These are phyloP conservation scores for Vararia minispora DNA, from an alignment of 768 basidiomycete genomes.

Conservation along the genomic window DNA sequence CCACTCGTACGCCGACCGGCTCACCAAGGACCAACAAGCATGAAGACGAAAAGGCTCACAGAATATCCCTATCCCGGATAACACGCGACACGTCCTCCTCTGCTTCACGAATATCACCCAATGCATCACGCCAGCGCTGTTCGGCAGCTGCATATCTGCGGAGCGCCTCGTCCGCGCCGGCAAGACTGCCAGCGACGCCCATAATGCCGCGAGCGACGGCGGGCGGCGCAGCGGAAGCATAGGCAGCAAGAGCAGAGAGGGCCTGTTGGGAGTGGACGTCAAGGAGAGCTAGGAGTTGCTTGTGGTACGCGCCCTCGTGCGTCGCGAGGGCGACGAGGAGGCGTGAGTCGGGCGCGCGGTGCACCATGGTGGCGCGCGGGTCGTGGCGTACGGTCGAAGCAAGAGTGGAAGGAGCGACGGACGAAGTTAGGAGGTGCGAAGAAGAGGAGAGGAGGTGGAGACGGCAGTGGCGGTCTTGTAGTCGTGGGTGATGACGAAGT, in stretches of 20 bases:
- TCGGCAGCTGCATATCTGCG: constrained; percentile 46
- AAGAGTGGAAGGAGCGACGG: neutral
- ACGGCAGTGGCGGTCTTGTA: no score
- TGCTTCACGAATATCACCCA: constrained; percentile 47
- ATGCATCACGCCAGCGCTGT: constrained; percentile 53
- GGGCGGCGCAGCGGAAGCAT: constrained; percentile 55
- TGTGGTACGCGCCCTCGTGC: constrained; percentile 63
- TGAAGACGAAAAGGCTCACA: constrained; percentile 33
- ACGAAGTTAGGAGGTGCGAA: neutral
- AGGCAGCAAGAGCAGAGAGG: constrained; percentile 57
- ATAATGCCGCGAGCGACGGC: constrained; percentile 39
- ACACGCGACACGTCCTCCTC: constrained; percentile 68
- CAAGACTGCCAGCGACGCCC: constrained; percentile 45
- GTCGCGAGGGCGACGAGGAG: constrained; percentile 56
- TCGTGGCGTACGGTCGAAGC: neutral
- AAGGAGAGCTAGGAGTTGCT: constrained; percentile 45
- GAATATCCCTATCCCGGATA: constrained; percentile 67
- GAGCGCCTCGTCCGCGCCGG: constrained; percentile 59
- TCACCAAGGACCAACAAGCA: neutral
- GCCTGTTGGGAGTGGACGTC: constrained; percentile 44
- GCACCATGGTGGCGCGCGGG: constrained; percentile 40
- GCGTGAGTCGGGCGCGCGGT: constrained; percentile 62
- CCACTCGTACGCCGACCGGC: no score
- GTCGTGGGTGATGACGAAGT: no score
- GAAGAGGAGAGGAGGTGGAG: neutral